Conservation (phyloP, 345 rosid species). For the Euphorbia peplus region DNA sequence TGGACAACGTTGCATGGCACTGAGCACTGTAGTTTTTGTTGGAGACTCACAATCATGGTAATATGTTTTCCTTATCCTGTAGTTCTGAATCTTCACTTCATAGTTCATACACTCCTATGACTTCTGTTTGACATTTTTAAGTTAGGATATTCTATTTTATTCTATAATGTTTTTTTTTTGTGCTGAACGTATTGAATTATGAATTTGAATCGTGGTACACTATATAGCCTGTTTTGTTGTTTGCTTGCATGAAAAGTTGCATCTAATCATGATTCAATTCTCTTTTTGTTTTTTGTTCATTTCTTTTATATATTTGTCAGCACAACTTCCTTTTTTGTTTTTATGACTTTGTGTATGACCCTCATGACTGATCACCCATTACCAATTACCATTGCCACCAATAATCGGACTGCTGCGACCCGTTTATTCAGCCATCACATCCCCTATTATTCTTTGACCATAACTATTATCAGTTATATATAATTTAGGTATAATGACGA, state of each 20-base stretch:
- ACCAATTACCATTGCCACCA: background rate
- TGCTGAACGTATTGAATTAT: background rate
- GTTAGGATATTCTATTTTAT: background rate
- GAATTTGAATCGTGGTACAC: background rate
- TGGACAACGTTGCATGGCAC: conserved; percentile 99
- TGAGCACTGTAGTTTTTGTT: conserved; percentile 86
- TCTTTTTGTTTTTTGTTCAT: too few species aligned
- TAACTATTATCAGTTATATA: background rate
- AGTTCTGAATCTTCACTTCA: background rate
- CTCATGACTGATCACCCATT: background rate
- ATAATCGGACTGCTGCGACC: background rate
- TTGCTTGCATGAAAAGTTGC: background rate
- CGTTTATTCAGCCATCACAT: background rate
- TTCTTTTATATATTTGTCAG: background rate
- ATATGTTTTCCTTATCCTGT: background rate
- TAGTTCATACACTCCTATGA: background rate
- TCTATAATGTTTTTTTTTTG: too few species aligned
- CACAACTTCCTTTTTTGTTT: background rate
- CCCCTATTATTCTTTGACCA: background rate
- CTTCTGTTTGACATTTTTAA: background rate
- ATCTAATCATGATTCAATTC: too few species aligned
- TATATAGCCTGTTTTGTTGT: background rate
- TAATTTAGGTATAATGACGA: background rate
- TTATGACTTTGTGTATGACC: background rate
- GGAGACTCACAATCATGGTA: conserved; percentile 81